Evolutionary conservation across 1,139 yeast species (phyloP).

Genomic region (Pichia sp.): DNA sequence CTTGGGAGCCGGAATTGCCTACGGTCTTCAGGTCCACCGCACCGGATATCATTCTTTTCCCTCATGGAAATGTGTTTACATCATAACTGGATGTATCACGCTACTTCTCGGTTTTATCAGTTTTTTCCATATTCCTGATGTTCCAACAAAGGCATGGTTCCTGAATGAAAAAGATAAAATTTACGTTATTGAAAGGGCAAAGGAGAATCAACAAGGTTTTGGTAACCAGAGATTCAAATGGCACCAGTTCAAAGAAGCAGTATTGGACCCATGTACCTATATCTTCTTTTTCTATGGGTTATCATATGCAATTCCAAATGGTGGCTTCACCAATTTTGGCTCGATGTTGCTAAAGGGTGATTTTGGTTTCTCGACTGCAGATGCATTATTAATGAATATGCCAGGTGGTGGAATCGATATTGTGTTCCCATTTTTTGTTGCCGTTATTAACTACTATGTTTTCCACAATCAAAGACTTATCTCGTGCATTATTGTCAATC

Average conservation of each 20-base stretch:
- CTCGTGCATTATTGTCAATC: conserved; percentile 15
- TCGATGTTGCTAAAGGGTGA: conserved; percentile 37
- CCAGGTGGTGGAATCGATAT: conserved; percentile 40
- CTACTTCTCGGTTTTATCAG: conserved; percentile 41
- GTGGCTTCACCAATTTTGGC: conserved; percentile 37
- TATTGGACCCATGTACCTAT: conserved; percentile 31
- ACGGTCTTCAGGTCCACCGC: conserved; percentile 40
- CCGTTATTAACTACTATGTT: conserved; percentile 33
- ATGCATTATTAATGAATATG: conserved; percentile 36
- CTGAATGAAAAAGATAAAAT: conserved; percentile 34
- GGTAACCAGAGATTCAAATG: conserved; percentile 39
- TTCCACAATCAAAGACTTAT: conserved; percentile 22
- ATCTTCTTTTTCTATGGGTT: conserved; percentile 33
- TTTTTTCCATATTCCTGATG: conserved; percentile 41
- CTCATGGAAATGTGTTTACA: conserved; percentile 45
- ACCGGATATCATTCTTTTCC: conserved; percentile 29
- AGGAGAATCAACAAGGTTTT: conserved; percentile 38
- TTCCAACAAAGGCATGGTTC: conserved; percentile 45
- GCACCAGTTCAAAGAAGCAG: conserved; percentile 32
- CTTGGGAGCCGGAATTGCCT: conserved; percentile 52
- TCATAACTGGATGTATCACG: conserved; percentile 44
- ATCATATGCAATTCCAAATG: conserved; percentile 38
- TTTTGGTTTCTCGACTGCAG: conserved; percentile 30
- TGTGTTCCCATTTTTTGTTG: conserved; percentile 30
- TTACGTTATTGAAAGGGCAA: conserved; percentile 34